These are phyloP conservation scores for Suillus tomentosus DNA, from an alignment of 768 basidiomycete species.

Conservation along the genomic window DNA sequence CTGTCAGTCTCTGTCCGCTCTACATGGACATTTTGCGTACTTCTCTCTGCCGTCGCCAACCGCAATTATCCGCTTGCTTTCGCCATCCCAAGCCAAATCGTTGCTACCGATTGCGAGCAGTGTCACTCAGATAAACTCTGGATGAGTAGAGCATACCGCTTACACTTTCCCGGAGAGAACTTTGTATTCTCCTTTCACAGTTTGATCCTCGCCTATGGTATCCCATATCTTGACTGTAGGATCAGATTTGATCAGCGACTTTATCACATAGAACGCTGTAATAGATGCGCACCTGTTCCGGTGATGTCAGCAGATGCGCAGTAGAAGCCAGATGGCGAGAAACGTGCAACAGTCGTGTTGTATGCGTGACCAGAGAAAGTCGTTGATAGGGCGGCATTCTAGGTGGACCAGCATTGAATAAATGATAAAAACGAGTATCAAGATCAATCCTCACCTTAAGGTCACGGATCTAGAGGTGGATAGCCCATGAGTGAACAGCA, in stretches of 20 bases:
- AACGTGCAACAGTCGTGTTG: constrained; percentile 83
- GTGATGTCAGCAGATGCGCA: constrained; percentile 86
- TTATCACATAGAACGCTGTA: neutral
- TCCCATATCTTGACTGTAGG: constrained; percentile 90
- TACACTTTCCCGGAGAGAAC: constrained; percentile 75
- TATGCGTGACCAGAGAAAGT: constrained; percentile 82
- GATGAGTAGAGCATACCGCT: constrained; percentile 8
- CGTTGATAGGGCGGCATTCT: constrained; percentile 68
- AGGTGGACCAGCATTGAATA: constrained; percentile 11
- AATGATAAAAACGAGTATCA: neutral
- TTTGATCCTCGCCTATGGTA: constrained; percentile 80
- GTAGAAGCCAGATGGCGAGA: constrained; percentile 94
- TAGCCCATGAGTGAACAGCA: constrained; percentile 8
- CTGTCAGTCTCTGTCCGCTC: neutral
- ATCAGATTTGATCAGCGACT: constrained; percentile 2
- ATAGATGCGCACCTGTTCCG: constrained; percentile 65
- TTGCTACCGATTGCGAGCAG: constrained; percentile 52
- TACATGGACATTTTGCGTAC: constrained; percentile 37
- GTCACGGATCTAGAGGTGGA: constrained; percentile 67
- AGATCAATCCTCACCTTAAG: constrained; percentile 57
- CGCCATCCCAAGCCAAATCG: constrained; percentile 95
- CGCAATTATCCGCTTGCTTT: constrained; percentile 93
- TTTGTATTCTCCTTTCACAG: constrained; percentile 79
- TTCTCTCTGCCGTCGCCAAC: constrained; percentile 92
- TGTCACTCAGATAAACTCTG: neutral